Evolutionary conservation across 345 rosid genomes (phyloP), one percentile per base, ranked within the genome.

Genomic region (Litchi chinensis): DNA sequence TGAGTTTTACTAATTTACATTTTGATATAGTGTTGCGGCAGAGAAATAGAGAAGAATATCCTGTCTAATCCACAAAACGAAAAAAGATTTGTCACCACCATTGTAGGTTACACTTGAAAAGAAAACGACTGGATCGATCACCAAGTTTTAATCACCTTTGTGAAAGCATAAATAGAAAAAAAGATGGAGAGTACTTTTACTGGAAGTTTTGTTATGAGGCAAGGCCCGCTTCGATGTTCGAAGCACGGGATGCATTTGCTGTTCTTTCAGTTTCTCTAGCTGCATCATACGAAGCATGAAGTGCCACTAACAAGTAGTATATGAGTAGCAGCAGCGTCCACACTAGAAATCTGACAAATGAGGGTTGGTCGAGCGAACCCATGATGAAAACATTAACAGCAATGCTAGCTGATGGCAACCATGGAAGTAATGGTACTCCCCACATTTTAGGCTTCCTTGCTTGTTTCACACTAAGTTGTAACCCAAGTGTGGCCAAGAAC

Each of bases 391-490:
- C 67, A 60, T 91, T 92, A 19, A 84, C 85, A 1, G 85, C 79
- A 8, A 91, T 84, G 1, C 91, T 83, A 76, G 82, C 80, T 21
- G 91, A 89, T 0, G 94, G 94, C 41, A 91, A 19, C 97, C 94
- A 92, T 0, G 93, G 97, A n/a, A 89, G 86, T 10, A 91, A 65
- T 0, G 93, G 95, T 48, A 88, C 92, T 0, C 94, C 94, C 93
- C 92, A 92, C 28, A 89, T 50, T 68, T 84, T 89, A 0, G 94
- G 94, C 13, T 71, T 68, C 82, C 85, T 87, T 52, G 91, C 92
- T 57, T 85, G 78, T 15, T 86, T 87, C 28, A 89, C 84, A 26
- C 70, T 41, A 18, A 92, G 5, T 0, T 79, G 54, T 0, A 92
- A 77, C 65, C 81, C 91, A 5, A 87, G 72, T 0, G 92, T 92